Evolutionary conservation across 1,139 yeast genomes (phyloP).

Genomic region (Zygosaccharomyces pseudobailii): DNA sequence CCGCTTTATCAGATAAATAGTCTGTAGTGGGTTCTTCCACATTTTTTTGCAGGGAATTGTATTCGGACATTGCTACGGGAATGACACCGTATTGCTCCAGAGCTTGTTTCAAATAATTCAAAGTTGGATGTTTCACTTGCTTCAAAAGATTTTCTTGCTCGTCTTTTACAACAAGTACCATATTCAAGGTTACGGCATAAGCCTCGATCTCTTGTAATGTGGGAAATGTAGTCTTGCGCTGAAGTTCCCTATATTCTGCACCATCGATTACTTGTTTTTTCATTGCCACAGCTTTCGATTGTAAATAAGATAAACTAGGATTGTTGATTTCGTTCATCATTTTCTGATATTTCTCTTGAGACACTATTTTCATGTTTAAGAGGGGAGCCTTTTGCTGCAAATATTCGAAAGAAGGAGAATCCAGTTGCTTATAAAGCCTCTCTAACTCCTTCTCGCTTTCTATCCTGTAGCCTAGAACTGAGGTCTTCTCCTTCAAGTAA

Average conservation of each 20-base stretch:
- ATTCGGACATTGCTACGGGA: slow-evolving; percentile 4
- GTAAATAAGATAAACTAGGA: slow-evolving; percentile 13
- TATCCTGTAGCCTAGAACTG: slow-evolving; percentile 24
- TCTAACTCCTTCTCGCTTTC: slow-evolving; percentile 18
- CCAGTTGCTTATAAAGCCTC: slow-evolving; percentile 3
- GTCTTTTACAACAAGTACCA: slow-evolving; percentile 13
- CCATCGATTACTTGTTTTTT: slow-evolving; percentile 9
- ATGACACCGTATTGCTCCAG: slow-evolving; percentile 3
- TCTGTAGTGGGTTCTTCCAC: slow-evolving; percentile 26
- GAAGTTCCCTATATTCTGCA: slow-evolving; percentile 10
- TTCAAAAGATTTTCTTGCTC: slow-evolving; percentile 10
- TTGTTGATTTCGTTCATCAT: slow-evolving; percentile 16
- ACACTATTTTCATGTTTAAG: slow-evolving; percentile 13
- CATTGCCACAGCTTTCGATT: slow-evolving; percentile 11
- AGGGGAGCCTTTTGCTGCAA: slow-evolving; percentile 14
- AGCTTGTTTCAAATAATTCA: slow-evolving; percentile 4
- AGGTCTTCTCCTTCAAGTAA: slow-evolving; percentile 24
- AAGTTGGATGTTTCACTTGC: slow-evolving; percentile 12
- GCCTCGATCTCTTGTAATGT: slow-evolving; percentile 11
- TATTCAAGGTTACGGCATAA: slow-evolving; percentile 15
- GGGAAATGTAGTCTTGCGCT: slow-evolving; percentile 8
- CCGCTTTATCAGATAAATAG: slow-evolving; percentile 20
- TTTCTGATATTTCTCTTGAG: slow-evolving; percentile 15
- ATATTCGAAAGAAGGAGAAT: slow-evolving; percentile 20
- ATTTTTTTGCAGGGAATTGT: slow-evolving; percentile 10